Percentiles rank a stretch among this genome's conserved stretches.
phyloP scores from a whole-genome alignment of 371 early-diverging fungal species.

The Circinella umbellata region DNA sequence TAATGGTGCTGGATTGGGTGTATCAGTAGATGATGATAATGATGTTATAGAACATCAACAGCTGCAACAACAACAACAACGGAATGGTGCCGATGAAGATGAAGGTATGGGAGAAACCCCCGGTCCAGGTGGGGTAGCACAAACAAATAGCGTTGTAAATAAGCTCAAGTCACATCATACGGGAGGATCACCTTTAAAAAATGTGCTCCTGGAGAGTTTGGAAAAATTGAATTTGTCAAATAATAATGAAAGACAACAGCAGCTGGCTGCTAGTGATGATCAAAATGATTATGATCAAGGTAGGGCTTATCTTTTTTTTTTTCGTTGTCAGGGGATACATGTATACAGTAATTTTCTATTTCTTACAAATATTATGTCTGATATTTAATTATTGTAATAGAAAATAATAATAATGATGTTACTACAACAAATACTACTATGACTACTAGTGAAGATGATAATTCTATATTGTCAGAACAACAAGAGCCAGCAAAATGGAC shows the following conservation, averaged over 20 bases:
- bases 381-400: background rate
- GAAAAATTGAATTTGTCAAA: conserved; percentile 27
- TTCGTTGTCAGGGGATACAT: no score
- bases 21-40: conserved; percentile 28
- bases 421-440: conserved; percentile 2
- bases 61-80: background rate
- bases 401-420: conserved; percentile 13
- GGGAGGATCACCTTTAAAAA: conserved; percentile 29
- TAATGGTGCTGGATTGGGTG: conserved; percentile 37
- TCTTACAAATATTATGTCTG: no score
- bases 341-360: no score
- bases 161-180: conserved; percentile 32
- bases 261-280: conserved; percentile 13
- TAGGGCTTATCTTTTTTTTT: no score
- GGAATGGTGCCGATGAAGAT: background rate
- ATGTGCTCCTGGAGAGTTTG: conserved; percentile 43
- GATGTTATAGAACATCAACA: conserved; percentile 8
- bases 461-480: no score
- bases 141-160: conserved; percentile 31
- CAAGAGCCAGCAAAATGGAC: background rate
- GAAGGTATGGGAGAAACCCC: conserved; percentile 15
- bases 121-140: background rate
- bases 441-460: no score
- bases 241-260: background rate
- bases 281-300: no score